These are phyloP conservation scores for Solanum clarkiae DNA, from an alignment of 257 asterid genomes.

Conservation along the genomic window DNA sequence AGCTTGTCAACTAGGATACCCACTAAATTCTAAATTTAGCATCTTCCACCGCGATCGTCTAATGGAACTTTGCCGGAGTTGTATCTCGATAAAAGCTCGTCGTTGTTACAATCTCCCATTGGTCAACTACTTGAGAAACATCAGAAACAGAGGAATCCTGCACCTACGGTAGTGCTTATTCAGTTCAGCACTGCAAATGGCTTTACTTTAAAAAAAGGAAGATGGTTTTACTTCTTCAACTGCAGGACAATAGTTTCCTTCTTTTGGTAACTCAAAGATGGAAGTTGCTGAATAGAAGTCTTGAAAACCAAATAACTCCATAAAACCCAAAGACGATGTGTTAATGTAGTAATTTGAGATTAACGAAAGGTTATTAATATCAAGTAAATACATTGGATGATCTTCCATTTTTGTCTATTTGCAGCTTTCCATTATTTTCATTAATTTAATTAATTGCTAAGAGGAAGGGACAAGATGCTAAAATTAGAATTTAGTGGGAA, in stretches of 20 bases:
- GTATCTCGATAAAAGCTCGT: too few species aligned
- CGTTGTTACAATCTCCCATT: too few species aligned
- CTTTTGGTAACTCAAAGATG: not conserved
- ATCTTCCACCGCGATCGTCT: too few species aligned
- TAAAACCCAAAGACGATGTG: slow-evolving; percentile 27
- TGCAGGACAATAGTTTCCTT: not conserved
- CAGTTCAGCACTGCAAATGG: too few species aligned
- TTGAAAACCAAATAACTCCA: slow-evolving; percentile 45
- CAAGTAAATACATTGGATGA: slow-evolving; percentile 17
- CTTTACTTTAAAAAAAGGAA: too few species aligned
- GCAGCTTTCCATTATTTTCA: not conserved
- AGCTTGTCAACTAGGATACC: too few species aligned
- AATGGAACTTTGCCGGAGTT: too few species aligned
- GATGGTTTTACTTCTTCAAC: not conserved
- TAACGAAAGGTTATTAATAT: slow-evolving; percentile 8
- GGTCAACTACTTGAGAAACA: too few species aligned
- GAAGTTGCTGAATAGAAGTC: slow-evolving; percentile 18
- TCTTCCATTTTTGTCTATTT: slow-evolving; percentile 20
- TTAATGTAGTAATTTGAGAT: slow-evolving; percentile 3
- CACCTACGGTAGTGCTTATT: too few species aligned
- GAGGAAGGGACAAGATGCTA: not conserved
- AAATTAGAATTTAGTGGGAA: too few species aligned
- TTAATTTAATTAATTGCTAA: not conserved
- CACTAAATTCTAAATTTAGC: too few species aligned
- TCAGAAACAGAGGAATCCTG: too few species aligned